Conservation (phyloP, 2,329 filamentous ascomycete species). For the Phialocephala subalpina region DNA sequence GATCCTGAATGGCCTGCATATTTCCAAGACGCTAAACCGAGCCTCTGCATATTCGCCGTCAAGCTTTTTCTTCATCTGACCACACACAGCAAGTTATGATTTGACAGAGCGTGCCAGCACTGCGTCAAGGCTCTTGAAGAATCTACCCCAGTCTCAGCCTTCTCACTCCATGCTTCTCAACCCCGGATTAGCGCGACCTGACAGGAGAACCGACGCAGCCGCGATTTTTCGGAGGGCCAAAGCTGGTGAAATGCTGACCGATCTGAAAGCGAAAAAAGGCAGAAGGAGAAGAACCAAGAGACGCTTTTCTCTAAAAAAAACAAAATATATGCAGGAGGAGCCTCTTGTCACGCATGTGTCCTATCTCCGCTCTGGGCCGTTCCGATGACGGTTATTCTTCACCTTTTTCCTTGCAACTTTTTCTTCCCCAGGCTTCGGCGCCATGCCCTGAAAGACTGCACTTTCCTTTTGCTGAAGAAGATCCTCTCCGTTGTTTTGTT, state of each 20-base stretch:
- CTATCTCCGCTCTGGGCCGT: slow-evolving; percentile 6
- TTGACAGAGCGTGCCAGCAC: slow-evolving; percentile 36
- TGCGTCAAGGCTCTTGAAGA: slow-evolving; percentile 29
- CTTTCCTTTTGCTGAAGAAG: slow-evolving; percentile 20
- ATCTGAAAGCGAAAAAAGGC: slow-evolving; percentile 4
- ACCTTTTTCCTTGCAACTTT: slow-evolving; percentile 22
- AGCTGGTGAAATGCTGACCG: slow-evolving; percentile 12
- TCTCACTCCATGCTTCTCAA: slow-evolving; percentile 17
- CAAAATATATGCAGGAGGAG: slow-evolving; percentile 15
- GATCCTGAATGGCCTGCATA: slow-evolving; percentile 32
- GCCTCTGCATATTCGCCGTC: slow-evolving; percentile 29
- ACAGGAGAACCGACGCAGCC: slow-evolving; percentile 24
- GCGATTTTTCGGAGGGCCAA: slow-evolving; percentile 12
- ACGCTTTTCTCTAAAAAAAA: slow-evolving; percentile 28
- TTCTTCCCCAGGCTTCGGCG: slow-evolving; percentile 9
- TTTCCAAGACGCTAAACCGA: slow-evolving; percentile 27
- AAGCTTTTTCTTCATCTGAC: slow-evolving; percentile 20
- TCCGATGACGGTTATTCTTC: slow-evolving; percentile 18
- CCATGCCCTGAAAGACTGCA: slow-evolving; percentile 10
- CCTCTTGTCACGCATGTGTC: not conserved
- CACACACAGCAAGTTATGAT: slow-evolving; percentile 26
- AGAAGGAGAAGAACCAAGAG: slow-evolving; percentile 8
- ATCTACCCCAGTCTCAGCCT: slow-evolving; percentile 33
- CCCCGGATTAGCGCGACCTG: slow-evolving; percentile 11
- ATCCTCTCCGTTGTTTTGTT: slow-evolving; percentile 3